phyloP scores from a whole-genome alignment of 371 early-diverging fungal species.

The Rhizopus stolonifer region DNA sequence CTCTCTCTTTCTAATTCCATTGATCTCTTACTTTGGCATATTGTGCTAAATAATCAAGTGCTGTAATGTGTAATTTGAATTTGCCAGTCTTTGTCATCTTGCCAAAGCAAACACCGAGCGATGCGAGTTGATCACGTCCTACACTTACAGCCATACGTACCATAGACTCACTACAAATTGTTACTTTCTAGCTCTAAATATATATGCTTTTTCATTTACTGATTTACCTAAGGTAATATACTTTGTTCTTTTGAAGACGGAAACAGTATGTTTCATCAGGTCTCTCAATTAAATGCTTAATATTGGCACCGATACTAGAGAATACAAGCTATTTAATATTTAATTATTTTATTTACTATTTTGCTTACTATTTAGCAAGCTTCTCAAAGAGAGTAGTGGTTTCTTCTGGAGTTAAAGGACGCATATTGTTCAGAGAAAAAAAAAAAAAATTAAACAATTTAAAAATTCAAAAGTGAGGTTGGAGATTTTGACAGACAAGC shows the following conservation, averaged over 20 bases:
- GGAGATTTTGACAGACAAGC: slow-evolving; percentile 4
- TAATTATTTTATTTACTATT: neutral
- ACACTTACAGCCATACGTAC: slow-evolving; percentile 86
- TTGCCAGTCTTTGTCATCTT: slow-evolving; percentile 98
- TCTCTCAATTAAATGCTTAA: slow-evolving; percentile 92
- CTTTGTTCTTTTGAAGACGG: slow-evolving; percentile 89
- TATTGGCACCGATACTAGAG: slow-evolving; percentile 89
- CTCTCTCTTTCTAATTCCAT: neutral
- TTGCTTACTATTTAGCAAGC: slow-evolving; percentile 87
- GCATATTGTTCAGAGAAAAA: slow-evolving; percentile 58
- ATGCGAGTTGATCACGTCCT: slow-evolving; percentile 85
- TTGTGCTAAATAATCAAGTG: slow-evolving; percentile 89
- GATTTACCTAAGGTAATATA: slow-evolving; percentile 89
- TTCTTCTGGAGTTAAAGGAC: slow-evolving; percentile 94
- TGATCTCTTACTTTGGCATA: slow-evolving; percentile 79
- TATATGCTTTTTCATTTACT: no score
- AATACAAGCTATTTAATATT: neutral
- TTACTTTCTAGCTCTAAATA: no score
- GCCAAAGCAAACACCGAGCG: slow-evolving; percentile 96
- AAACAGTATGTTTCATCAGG: slow-evolving; percentile 95
- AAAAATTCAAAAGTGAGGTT: neutral
- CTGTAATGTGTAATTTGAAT: slow-evolving; percentile 95
- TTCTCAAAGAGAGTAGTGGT: slow-evolving; percentile 95
- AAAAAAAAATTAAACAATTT: slow-evolving; percentile 6
- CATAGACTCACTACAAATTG: slow-evolving; percentile 72